Evolutionary conservation across 805 yeast genomes (phyloP).

Genomic region (Starmerella powellii): DNA sequence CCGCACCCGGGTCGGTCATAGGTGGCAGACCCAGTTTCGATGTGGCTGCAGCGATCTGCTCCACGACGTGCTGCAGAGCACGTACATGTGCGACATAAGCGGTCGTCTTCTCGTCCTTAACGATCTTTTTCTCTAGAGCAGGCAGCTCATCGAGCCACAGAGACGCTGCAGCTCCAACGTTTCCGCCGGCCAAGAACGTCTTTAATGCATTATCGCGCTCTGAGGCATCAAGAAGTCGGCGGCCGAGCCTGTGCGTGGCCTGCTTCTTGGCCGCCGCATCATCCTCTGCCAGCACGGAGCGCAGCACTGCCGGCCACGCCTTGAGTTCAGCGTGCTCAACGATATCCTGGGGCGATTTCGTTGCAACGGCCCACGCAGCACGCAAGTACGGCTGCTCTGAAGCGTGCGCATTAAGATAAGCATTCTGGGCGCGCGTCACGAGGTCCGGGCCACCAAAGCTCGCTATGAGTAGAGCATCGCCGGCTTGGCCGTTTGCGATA

Average conservation of each 20-base stretch:
- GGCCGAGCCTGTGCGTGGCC: slow-evolving; percentile 43
- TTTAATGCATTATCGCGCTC: slow-evolving; percentile 63
- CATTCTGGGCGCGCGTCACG: slow-evolving; percentile 56
- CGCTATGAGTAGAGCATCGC: slow-evolving; percentile 77
- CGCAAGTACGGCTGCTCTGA: slow-evolving; percentile 51
- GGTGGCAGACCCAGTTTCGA: slow-evolving; percentile 26
- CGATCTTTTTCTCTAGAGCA: slow-evolving; percentile 35
- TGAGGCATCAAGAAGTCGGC: slow-evolving; percentile 45
- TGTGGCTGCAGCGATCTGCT: slow-evolving; percentile 61
- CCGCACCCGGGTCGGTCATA: slow-evolving; percentile 26
- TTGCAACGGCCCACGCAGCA: slow-evolving; percentile 52
- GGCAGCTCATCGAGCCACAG: slow-evolving; percentile 76
- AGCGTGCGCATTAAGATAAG: slow-evolving; percentile 53
- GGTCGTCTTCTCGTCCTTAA: slow-evolving; percentile 34
- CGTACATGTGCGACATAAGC: slow-evolving; percentile 75
- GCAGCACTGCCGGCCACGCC: slow-evolving; percentile 77
- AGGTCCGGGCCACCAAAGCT: slow-evolving; percentile 39
- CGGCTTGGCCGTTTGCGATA: slow-evolving; percentile 46
- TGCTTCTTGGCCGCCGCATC: neutral
- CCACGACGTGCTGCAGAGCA: slow-evolving; percentile 69
- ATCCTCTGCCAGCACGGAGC: slow-evolving; percentile 32
- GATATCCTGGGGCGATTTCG: slow-evolving; percentile 47
- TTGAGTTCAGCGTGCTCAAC: slow-evolving; percentile 63
- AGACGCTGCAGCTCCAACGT: slow-evolving; percentile 62
- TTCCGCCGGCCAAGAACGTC: slow-evolving; percentile 68